phyloP scores from a whole-genome alignment of 2,329 filamentous ascomycete species.

The Lachnum nothofagi region DNA sequence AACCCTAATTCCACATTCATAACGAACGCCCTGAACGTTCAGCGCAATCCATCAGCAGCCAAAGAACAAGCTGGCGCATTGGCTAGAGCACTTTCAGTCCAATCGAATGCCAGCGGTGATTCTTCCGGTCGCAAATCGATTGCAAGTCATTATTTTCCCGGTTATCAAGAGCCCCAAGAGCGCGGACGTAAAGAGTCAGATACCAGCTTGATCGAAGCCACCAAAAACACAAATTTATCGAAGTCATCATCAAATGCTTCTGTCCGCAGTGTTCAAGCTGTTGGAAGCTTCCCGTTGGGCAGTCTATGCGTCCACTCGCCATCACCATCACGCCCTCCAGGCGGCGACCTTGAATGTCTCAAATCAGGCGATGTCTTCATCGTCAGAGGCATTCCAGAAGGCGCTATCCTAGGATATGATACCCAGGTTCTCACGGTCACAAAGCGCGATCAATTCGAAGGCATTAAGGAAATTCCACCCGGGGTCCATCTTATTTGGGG shows the following conservation, averaged over 20 bases:
- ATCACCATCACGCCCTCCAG: conserved; percentile 19
- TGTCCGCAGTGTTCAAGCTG: conserved; percentile 31
- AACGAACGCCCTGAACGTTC: conserved; percentile 25
- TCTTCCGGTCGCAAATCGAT: conserved; percentile 24
- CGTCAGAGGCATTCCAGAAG: conserved; percentile 44
- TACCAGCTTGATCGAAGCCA: conserved; percentile 10
- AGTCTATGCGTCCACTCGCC: conserved; percentile 37
- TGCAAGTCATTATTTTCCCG: conserved; percentile 12
- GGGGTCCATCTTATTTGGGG: conserved; percentile 59
- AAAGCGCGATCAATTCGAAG: conserved; percentile 45
- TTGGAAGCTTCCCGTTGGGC: conserved; percentile 38
- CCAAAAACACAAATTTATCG: conserved; percentile 15
- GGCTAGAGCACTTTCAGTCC: conserved; percentile 22
- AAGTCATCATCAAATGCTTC: conserved; percentile 28
- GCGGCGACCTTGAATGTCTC: conserved; percentile 23
- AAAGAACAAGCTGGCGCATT: conserved; percentile 21
- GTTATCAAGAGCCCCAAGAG: neutral
- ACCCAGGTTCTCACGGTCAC: conserved; percentile 43
- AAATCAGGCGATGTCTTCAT: conserved; percentile 46
- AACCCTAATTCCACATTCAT: conserved; percentile 22
- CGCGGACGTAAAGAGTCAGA: conserved; percentile 12
- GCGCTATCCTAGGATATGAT: conserved; percentile 30
- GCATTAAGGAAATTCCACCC: conserved; percentile 49
- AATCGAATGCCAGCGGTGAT: no score
- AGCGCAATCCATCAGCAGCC: conserved; percentile 23